These are phyloP conservation scores for Spinacia oleracea DNA, from an alignment of 179 eudicot genomes.

Conservation along the genomic window DNA sequence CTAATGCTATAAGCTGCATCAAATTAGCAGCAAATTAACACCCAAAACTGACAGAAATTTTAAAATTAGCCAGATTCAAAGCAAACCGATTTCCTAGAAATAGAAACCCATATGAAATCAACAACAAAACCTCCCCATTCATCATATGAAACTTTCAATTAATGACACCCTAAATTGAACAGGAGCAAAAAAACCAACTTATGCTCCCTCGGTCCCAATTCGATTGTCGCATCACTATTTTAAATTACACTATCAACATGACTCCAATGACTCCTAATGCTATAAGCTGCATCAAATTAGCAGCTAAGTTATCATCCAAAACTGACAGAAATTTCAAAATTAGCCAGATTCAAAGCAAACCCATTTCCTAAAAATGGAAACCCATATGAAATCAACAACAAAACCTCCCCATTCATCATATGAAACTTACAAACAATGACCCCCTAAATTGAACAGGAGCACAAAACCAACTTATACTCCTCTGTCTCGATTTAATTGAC, in stretches of 20 bases:
- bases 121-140: not conserved
- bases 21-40: slow-evolving; percentile 14
- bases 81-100: slow-evolving; percentile 21
- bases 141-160: not conserved
- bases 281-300: slow-evolving; percentile 56
- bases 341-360: slow-evolving; percentile 25
- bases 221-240: too few relatives aligned
- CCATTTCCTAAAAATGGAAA: slow-evolving; percentile 17
- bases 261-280: slow-evolving; percentile 67
- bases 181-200: not conserved
- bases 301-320: slow-evolving; percentile 13
- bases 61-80: slow-evolving; percentile 21
- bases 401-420: not conserved
- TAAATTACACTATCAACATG: not conserved
- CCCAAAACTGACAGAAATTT: not conserved
- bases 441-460: not conserved
- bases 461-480: not conserved
- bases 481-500: not conserved
- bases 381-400: slow-evolving; percentile 19
- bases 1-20: slow-evolving; percentile 74
- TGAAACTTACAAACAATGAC: not conserved
- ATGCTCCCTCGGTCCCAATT: not conserved
- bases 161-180: not conserved
- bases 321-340: not conserved
- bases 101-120: slow-evolving; percentile 20